Conservation (phyloP, 1,284 basidiomycete species). For the Ganoderma leucocontextum region DNA sequence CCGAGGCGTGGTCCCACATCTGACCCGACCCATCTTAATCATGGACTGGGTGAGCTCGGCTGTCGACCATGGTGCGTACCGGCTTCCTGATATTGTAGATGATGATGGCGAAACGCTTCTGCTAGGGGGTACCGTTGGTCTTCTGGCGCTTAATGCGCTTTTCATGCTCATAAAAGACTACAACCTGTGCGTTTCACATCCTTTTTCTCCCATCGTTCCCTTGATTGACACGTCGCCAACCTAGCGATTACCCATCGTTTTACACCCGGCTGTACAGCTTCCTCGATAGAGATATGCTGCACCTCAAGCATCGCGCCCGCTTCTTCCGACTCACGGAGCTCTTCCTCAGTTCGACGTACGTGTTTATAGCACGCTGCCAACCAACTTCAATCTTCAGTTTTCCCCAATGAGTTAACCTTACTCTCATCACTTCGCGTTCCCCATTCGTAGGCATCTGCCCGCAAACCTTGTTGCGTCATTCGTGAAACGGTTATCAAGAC, state of each 20-base stretch:
- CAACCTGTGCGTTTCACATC: slow-evolving; percentile 75
- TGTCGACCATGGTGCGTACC: slow-evolving; percentile 77
- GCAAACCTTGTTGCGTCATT: slow-evolving; percentile 92
- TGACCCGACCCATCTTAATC: slow-evolving; percentile 82
- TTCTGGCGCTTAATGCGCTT: slow-evolving; percentile 91
- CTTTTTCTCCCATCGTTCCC: neutral
- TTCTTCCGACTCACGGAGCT: slow-evolving; percentile 95
- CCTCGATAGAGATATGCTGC: slow-evolving; percentile 87
- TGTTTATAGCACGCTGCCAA: slow-evolving; percentile 28
- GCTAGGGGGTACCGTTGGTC: slow-evolving; percentile 85
- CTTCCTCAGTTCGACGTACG: slow-evolving; percentile 91
- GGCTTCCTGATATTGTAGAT: neutral
- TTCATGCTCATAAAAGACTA: slow-evolving; percentile 94
- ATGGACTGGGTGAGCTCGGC: slow-evolving; percentile 96
- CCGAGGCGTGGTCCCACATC: slow-evolving; percentile 83
- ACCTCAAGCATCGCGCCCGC: slow-evolving; percentile 91
- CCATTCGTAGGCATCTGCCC: slow-evolving; percentile 78
- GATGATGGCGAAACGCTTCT: neutral
- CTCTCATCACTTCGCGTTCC: neutral
- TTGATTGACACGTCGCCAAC: slow-evolving; percentile 5
- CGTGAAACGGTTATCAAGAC: slow-evolving; percentile 88
- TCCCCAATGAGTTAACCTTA: neutral
- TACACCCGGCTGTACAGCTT: slow-evolving; percentile 95
- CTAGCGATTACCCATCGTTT: slow-evolving; percentile 94
- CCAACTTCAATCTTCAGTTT: neutral